These are phyloP conservation scores for Neonectria faginata DNA, from an alignment of 2,329 filamentous ascomycete species.

Conservation along the genomic window DNA sequence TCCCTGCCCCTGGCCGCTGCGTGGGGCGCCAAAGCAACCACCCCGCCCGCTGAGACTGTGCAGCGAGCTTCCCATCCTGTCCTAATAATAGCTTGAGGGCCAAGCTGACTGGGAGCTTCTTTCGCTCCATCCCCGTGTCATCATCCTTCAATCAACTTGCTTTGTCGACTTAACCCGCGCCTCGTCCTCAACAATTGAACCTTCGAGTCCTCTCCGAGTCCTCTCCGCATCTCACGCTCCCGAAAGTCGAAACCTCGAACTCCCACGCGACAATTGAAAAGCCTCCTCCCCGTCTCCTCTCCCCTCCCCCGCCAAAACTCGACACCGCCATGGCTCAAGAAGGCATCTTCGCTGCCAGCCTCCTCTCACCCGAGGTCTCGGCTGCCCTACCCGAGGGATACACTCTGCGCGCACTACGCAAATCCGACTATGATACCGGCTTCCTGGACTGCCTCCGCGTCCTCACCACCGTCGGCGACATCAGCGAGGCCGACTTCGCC, in stretches of 20 bases:
- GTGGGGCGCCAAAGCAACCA: conserved; percentile 10
- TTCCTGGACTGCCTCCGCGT: conserved; percentile 94
- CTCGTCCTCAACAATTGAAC: conserved; percentile 14
- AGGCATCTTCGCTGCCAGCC: conserved; percentile 80
- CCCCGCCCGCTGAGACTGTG: conserved; percentile 10
- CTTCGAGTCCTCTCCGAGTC: neutral
- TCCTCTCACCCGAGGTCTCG: conserved; percentile 82
- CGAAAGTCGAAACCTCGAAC: neutral
- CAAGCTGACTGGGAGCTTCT: conserved; percentile 10
- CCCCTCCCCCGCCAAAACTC: conserved; percentile 30
- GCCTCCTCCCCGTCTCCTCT: neutral
- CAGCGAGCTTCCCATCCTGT: conserved; percentile 6
- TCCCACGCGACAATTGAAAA: conserved; percentile 20
- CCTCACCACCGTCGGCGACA: conserved; percentile 91
- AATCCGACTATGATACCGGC: conserved; percentile 80
- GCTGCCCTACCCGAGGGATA: conserved; percentile 83
- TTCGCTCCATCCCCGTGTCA: neutral
- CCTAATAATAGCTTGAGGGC: conserved; percentile 26
- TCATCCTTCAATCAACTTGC: conserved; percentile 12
- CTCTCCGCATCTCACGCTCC: neutral
- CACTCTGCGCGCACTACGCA: conserved; percentile 81
- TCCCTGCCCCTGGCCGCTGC: neutral
- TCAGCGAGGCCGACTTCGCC: conserved; percentile 79
- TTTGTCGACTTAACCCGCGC: neutral
- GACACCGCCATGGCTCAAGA: conserved; percentile 50